phyloP scores from a whole-genome alignment of 2,329 filamentous ascomycete genomes.

The Fusarium sp. region DNA sequence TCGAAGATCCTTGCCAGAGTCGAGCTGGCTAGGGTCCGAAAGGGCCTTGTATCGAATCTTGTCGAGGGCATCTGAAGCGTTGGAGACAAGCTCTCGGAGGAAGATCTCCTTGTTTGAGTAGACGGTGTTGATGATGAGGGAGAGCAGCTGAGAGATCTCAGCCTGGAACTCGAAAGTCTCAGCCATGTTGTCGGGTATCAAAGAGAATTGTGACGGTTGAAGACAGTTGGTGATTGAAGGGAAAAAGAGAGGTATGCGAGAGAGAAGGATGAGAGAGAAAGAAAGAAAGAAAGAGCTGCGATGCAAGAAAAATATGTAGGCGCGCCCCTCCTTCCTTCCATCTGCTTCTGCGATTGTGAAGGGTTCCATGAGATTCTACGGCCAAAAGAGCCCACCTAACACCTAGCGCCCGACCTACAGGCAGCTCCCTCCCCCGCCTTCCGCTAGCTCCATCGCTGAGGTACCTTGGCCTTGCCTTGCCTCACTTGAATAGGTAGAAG shows the following conservation, averaged over 20 bases:
- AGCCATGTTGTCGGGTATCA: conserved; percentile 74
- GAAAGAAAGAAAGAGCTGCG: conserved; percentile 24
- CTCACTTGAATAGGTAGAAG: neutral
- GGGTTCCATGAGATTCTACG: conserved; percentile 60
- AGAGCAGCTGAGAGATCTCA: conserved; percentile 99
- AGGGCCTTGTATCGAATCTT: conserved; percentile 99
- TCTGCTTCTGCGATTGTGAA: conserved; percentile 45
- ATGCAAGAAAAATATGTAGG: conserved; percentile 49
- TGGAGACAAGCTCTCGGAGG: conserved; percentile 97
- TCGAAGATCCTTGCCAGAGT: conserved; percentile 96
- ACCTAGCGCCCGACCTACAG: conserved; percentile 28
- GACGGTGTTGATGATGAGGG: conserved; percentile 99
- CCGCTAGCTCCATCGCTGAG: neutral
- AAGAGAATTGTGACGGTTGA: conserved; percentile 45
- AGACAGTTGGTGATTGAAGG: conserved; percentile 28
- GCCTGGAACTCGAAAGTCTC: conserved; percentile 99
- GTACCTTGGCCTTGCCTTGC: neutral
- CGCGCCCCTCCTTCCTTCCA: conserved; percentile 43
- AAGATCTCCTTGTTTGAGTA: conserved; percentile 99
- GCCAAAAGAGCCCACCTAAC: conserved; percentile 38
- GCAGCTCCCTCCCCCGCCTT: conserved; percentile 16
- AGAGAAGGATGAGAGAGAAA: conserved; percentile 35
- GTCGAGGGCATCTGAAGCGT: conserved; percentile 98
- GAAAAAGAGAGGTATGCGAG: neutral
- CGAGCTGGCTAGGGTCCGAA: conserved; percentile 96